phyloP scores from a whole-genome alignment of 2,329 filamentous ascomycete genomes.

The Hypoxylon sp. region DNA sequence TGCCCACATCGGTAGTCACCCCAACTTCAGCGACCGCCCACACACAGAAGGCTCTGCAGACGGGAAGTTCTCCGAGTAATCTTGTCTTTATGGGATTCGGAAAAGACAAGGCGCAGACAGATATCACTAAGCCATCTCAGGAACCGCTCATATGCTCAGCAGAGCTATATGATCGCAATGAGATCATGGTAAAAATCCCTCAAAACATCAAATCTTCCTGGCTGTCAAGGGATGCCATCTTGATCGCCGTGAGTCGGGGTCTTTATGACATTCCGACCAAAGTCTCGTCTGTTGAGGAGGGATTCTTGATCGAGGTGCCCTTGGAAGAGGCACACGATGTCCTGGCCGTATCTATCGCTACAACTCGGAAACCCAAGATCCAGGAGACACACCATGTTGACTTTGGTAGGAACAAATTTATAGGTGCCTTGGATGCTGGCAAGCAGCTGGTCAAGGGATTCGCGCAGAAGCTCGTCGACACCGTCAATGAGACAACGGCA shows the following conservation, averaged over 20 bases:
- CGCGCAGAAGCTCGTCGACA: constrained; percentile 58
- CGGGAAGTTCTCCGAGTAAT: constrained; percentile 52
- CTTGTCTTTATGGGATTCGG: constrained; percentile 59
- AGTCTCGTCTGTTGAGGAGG: constrained; percentile 62
- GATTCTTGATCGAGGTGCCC: constrained; percentile 66
- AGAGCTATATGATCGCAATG: constrained; percentile 60
- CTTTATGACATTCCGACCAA: constrained; percentile 63
- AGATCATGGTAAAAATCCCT: constrained; percentile 68
- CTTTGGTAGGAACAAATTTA: constrained; percentile 66
- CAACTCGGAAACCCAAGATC: constrained; percentile 70
- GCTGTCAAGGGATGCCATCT: constrained; percentile 69
- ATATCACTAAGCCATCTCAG: constrained; percentile 45
- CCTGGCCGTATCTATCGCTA: constrained; percentile 69
- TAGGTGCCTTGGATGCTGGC: constrained; percentile 60
- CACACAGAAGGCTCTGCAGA: constrained; percentile 52
- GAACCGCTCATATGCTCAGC: constrained; percentile 60
- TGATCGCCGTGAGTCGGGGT: constrained; percentile 67
- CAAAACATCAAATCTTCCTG: constrained; percentile 65
- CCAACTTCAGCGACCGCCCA: constrained; percentile 51
- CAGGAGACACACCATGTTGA: constrained; percentile 72
- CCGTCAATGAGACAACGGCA: constrained; percentile 55
- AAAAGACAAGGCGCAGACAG: constrained; percentile 53
- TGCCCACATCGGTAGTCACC: constrained; percentile 44
- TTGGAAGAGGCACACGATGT: constrained; percentile 69
- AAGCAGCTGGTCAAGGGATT: constrained; percentile 57